phyloP scores from a whole-genome alignment of 345 rosid genomes.

The Euclidium syriacum region DNA sequence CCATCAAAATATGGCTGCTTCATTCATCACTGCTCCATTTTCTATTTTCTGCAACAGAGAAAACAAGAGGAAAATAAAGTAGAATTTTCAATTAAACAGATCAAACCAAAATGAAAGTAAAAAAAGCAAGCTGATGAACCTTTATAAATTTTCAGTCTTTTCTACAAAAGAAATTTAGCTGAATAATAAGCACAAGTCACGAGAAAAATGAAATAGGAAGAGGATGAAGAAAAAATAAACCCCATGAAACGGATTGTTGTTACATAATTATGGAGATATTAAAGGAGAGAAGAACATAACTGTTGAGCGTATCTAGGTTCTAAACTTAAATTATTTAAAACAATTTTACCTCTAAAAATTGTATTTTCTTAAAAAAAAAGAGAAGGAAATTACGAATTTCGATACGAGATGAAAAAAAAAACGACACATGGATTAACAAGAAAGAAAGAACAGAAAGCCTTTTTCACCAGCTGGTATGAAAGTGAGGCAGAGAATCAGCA shows the following conservation, averaged over 20 bases:
- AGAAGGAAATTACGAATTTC: not conserved
- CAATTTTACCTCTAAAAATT: not conserved
- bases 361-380: not conserved
- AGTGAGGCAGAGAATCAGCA: constrained; percentile 25
- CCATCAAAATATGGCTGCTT: not conserved
- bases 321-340: not conserved
- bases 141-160: not conserved
- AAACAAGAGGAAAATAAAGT: not conserved
- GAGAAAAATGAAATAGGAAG: not conserved
- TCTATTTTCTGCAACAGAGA: constrained; percentile 9
- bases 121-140: not conserved
- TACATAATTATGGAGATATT: constrained; percentile 25
- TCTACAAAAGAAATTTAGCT: constrained; percentile 2
- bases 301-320: constrained; percentile 20
- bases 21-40: constrained; percentile 25
- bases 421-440: constrained; percentile 21
- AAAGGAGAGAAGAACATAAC: constrained; percentile 27
- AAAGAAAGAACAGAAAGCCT: constrained; percentile 10
- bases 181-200: not conserved
- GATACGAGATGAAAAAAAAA: not conserved
- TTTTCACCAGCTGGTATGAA: constrained; percentile 28
- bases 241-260: constrained; percentile 23
- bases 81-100: not conserved
- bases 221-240: not conserved
- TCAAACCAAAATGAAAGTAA: not conserved